These are phyloP conservation scores for Pachyrhizus erosus DNA, from an alignment of 306 rosid genomes.

Conservation along the genomic window DNA sequence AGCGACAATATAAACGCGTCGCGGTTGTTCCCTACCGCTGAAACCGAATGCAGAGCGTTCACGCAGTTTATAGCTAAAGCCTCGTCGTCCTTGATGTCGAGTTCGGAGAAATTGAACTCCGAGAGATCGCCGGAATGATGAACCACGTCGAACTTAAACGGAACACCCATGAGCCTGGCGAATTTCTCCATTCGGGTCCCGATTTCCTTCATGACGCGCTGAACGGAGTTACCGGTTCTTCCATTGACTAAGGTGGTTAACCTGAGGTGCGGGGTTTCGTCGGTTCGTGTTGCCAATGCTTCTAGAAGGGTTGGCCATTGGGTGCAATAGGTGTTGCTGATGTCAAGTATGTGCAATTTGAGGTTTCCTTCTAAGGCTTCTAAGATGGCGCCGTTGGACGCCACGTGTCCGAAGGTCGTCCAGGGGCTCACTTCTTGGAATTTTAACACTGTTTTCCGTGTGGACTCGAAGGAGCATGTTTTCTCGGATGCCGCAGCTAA, in stretches of 20 bases:
- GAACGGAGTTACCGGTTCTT: constrained; percentile 47
- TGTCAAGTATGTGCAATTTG: constrained; percentile 79
- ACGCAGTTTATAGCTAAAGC: constrained; percentile 83
- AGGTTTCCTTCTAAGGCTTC: constrained; percentile 84
- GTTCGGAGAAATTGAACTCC: constrained; percentile 51
- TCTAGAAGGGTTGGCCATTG: constrained; percentile 95
- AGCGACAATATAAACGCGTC: constrained; percentile 57
- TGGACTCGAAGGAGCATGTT: constrained; percentile 80
- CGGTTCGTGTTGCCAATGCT: constrained; percentile 76
- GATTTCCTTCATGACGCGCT: constrained; percentile 82
- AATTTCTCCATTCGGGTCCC: constrained; percentile 86
- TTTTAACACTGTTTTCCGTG: constrained; percentile 71
- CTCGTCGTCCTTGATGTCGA: constrained; percentile 70
- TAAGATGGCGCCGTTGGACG: constrained; percentile 81
- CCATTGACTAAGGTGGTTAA: constrained; percentile 62
- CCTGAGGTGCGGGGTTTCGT: constrained; percentile 75
- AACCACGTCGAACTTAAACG: constrained; percentile 74
- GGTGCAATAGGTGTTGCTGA: constrained; percentile 90
- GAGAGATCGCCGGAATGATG: constrained; percentile 73
- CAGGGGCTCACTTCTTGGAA: constrained; percentile 95
- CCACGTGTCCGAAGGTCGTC: constrained; percentile 95
- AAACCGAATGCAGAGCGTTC: constrained; percentile 63
- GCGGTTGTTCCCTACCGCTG: constrained; percentile 56
- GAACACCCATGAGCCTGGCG: constrained; percentile 92
- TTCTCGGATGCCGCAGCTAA: constrained; percentile 67